Conservation (phyloP, 306 rosid genomes). For the Begonia loranthoides region DNA sequence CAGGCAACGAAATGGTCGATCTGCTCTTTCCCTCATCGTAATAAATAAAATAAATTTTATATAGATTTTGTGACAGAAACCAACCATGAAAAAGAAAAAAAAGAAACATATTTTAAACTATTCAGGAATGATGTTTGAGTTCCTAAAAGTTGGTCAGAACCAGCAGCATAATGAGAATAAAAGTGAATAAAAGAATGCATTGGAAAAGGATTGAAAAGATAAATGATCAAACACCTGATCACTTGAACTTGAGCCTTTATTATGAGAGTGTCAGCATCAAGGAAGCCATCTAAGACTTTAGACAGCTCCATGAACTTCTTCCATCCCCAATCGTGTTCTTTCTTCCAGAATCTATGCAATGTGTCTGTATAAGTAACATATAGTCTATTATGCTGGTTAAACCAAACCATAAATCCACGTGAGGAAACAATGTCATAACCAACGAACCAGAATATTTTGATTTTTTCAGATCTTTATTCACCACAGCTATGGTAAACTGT, state of each 20-base stretch:
- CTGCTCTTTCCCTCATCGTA: constrained; percentile 78
- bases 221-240: constrained; percentile 42
- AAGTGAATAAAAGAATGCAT: no score
- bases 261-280: constrained; percentile 83
- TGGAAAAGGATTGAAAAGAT: no score
- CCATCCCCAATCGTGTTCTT: constrained; percentile 99
- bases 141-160: constrained; percentile 24
- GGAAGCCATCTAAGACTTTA: constrained; percentile 89
- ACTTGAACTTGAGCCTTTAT: constrained; percentile 99
- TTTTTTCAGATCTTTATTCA: constrained; percentile 87
- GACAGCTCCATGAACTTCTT: constrained; percentile 98
- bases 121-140: no score
- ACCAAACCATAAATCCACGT: constrained; percentile 10
- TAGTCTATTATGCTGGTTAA: constrained; percentile 6
- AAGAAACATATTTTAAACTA: background rate
- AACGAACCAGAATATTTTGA: constrained; percentile 82
- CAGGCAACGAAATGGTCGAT: constrained; percentile 95
- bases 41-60: constrained; percentile 14
- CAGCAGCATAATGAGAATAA: no score
- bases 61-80: no score
- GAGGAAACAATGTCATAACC: constrained; percentile 3
- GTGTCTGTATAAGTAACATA: constrained; percentile 52
- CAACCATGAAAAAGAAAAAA: background rate
- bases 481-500: constrained; percentile 92
- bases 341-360: constrained; percentile 98